phyloP scores from a whole-genome alignment of 2,329 filamentous ascomycete species.

The Myotisia sp. region DNA sequence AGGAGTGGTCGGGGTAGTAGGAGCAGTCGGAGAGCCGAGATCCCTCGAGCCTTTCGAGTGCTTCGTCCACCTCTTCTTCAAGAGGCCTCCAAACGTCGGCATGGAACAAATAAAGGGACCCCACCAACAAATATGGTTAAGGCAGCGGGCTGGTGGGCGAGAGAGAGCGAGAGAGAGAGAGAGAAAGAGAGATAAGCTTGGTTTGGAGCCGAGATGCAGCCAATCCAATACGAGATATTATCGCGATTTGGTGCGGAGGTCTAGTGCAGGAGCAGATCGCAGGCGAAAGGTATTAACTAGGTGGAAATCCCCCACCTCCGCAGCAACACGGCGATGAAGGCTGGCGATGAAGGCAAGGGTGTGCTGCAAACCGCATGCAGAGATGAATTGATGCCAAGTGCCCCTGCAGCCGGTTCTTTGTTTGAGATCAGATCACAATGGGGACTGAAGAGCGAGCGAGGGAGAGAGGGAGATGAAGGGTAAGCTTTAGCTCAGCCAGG shows the following conservation, averaged over 20 bases:
- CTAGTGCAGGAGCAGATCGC: not conserved
- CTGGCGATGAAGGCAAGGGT: not conserved
- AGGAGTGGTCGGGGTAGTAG: slow-evolving; percentile 49
- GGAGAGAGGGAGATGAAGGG: too few relatives aligned
- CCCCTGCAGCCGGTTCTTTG: too few relatives aligned
- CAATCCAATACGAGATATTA: slow-evolving; percentile 2
- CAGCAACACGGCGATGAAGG: slow-evolving; percentile 2
- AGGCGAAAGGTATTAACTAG: not conserved
- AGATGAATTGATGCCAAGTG: too few relatives aligned
- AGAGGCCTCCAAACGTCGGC: slow-evolving; percentile 78
- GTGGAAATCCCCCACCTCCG: slow-evolving; percentile 1
- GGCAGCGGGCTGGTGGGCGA: too few relatives aligned
- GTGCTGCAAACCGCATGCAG: not conserved
- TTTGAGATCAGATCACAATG: too few relatives aligned
- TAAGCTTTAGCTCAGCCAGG: too few relatives aligned
- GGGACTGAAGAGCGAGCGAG: too few relatives aligned
- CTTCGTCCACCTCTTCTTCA: slow-evolving; percentile 98
- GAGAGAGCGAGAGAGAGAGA: not conserved
- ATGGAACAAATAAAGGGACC: slow-evolving; percentile 36
- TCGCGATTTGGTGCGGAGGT: not conserved
- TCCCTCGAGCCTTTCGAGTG: slow-evolving; percentile 50
- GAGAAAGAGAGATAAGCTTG: not conserved
- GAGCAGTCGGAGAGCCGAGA: slow-evolving; percentile 53
- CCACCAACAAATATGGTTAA: not conserved
- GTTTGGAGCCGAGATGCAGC: not conserved